Base-by-base conservation (phyloP, 352 stramenopile species). In the Phytophthora colocasiae region DNA sequence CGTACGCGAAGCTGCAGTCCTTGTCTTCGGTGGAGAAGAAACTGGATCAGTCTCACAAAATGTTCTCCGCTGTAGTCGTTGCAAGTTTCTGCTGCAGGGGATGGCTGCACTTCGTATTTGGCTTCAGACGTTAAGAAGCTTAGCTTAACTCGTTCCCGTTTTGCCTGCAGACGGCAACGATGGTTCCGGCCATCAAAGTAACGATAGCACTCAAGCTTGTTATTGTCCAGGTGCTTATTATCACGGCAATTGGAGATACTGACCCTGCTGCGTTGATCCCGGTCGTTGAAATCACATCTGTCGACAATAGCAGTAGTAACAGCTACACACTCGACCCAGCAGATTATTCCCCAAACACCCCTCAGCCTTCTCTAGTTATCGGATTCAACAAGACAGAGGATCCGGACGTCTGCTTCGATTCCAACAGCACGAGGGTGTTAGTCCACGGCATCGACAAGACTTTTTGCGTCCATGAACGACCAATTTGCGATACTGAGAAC, bases 401-500 rank as follows among this genome's bases (percentile, higher is more conserved):
- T n/a, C 49, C 31, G 46, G 65, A 52, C 15, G 14, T 24, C 27
- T 66, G 58, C 32, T 22, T 52, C 32, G 48, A 70, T 26, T 39
- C 44, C 22, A 64, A 59, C 12, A 47, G 60, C 22, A 77, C 55
- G 6, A 34, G 12, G 1, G 69, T 87, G 44, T 73, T 69, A n/a
- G 80, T 87, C 5, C 68, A 81, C 29, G 61, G 47, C n/a, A 60
- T 79, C 22, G 19, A 43, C 32, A 56, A 66, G 38, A 46, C 58
- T 6, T 88, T 86, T 27, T 87, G 80, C 29, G 63, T 78, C 8
- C 9, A 71, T 11, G 66, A 29, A 48, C 61, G 12, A 36, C 15
- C 41, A 49, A 44, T 73, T 4, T 78, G 76, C 60, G 78, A 56
- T 36, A 44, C 50, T 15, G 41, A 58, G 7, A 63, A 47, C 48